Evolutionary conservation across 305 asterid genomes (phyloP), one percentile per base, ranked within the genome.

Genomic region (Fraxinus dipetala): DNA sequence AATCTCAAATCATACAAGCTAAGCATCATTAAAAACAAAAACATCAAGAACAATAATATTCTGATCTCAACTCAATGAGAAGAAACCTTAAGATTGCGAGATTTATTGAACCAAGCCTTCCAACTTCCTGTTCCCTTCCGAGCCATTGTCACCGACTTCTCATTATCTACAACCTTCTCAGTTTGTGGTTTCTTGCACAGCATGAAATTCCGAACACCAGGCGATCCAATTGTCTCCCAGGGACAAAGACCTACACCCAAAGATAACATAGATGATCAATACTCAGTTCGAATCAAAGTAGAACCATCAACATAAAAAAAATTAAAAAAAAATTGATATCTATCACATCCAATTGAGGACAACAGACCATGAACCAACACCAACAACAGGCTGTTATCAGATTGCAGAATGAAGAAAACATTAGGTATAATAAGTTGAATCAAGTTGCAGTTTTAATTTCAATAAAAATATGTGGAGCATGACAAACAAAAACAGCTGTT

Each of bases 141-240:
- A 16, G 92, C 43, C 26, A 86, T 72, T 5, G 86, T 56, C 8
- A 85, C 45, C 32, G 85, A 9, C 80, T 85, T 84, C 78, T 84
- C 91, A 6, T 78, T 78, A 4, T 78, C 90, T 8, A 34, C 35
- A 9, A 87, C 31, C 18, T 85, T 86, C 82, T 89, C 93, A 0
- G 85, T 18, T 77, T 90, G 85, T 0, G 98, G 99, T 87, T 94
- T 94, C 96, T 91, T 96, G 92, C 95, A 93, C 48, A 96, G 94
- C 91, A 90, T 87, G 82, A 96, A 96, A 76, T 90, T 96, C 32
- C 99, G 91, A 5, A 92, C 91, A 18, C 99, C 99, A 1, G 85
- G 75, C 0, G 99, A 93, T 10, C 99, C 99, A 73, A 96, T 94
- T 0, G 94, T 91, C 81, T 87, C 96, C 98, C 96, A 96, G 59